phyloP scores from a whole-genome alignment of 2,329 filamentous ascomycete species.

The Xylariaceae sp. region DNA sequence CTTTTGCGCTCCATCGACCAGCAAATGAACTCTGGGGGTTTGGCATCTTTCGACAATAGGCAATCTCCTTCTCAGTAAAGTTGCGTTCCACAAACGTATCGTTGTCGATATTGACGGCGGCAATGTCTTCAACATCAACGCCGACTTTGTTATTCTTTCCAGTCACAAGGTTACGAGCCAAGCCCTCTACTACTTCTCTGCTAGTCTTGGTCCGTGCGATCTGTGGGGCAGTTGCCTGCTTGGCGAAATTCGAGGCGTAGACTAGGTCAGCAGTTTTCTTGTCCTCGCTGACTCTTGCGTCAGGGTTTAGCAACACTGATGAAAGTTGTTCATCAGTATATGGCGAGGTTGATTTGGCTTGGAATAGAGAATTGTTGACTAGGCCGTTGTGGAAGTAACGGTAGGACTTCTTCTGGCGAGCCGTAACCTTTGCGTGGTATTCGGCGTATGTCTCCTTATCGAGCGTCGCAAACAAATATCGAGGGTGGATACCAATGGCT shows the following conservation, averaged over 20 bases:
- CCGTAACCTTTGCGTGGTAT: slow-evolving; percentile 88
- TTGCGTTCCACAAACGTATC: slow-evolving; percentile 94
- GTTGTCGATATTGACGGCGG: slow-evolving; percentile 88
- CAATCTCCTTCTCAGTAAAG: slow-evolving; percentile 83
- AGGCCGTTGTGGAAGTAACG: slow-evolving; percentile 98
- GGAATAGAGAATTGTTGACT: slow-evolving; percentile 97
- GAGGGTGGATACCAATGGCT: slow-evolving; percentile 91
- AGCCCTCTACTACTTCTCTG: slow-evolving; percentile 75
- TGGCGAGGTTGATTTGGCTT: slow-evolving; percentile 89
- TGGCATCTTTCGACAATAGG: slow-evolving; percentile 82
- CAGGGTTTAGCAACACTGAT: slow-evolving; percentile 91
- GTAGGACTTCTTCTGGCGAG: slow-evolving; percentile 98
- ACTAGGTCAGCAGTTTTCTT: slow-evolving; percentile 83
- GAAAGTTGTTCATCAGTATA: slow-evolving; percentile 88
- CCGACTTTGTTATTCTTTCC: slow-evolving; percentile 76
- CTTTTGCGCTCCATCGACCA: slow-evolving; percentile 95
- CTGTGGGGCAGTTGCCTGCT: slow-evolving; percentile 60
- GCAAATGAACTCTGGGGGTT: slow-evolving; percentile 90
- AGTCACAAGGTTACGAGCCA: slow-evolving; percentile 66
- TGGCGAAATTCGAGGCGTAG: slow-evolving; percentile 73
- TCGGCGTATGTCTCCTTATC: slow-evolving; percentile 81
- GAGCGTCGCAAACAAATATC: slow-evolving; percentile 93
- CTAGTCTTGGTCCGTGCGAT: slow-evolving; percentile 64
- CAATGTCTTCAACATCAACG: slow-evolving; percentile 90
- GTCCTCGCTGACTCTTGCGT: slow-evolving; percentile 82